Evolutionary conservation across 1,284 basidiomycete species (phyloP).

Genomic region (Clitocybe nebularis): DNA sequence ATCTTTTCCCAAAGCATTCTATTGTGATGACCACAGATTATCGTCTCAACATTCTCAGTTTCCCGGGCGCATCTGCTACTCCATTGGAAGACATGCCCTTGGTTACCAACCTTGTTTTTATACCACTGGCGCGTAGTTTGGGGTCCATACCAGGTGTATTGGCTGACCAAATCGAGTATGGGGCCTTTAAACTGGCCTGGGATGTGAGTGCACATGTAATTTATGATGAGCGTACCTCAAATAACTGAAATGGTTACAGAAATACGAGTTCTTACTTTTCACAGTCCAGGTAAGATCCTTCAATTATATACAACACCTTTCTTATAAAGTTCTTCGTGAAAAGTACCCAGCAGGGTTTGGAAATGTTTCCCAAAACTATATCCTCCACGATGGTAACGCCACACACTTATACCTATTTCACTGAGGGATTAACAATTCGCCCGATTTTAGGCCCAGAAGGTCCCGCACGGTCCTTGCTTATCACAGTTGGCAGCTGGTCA

Average conservation of each 20-base stretch:
- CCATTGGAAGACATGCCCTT: constrained; percentile 47
- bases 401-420: not conserved
- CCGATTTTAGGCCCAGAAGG: constrained; percentile 45
- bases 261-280: constrained; percentile 32
- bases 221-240: not conserved
- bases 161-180: constrained; percentile 47
- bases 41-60: constrained; percentile 43
- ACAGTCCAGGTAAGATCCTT: constrained; percentile 22
- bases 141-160: constrained; percentile 48
- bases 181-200: constrained; percentile 56
- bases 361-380: constrained; percentile 35
- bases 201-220: constrained; percentile 34
- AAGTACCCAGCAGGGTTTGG: constrained; percentile 44
- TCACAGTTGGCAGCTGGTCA: constrained; percentile 47
- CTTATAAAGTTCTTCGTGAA: not conserved
- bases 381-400: constrained; percentile 50
- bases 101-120: constrained; percentile 46
- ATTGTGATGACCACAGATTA: constrained; percentile 50
- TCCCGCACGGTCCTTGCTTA: constrained; percentile 48
- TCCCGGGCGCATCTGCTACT: constrained; percentile 44
- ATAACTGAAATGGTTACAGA: constrained; percentile 18
- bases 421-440: not conserved
- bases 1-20: constrained; percentile 59
- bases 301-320: not conserved
- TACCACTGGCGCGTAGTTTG: constrained; percentile 41